Percentiles rank a stretch among this genome's conserved stretches.
Evolutionary conservation across 2,329 filamentous ascomycete genomes (phyloP).

Genomic region (Bimuria novae-zelandiae): DNA sequence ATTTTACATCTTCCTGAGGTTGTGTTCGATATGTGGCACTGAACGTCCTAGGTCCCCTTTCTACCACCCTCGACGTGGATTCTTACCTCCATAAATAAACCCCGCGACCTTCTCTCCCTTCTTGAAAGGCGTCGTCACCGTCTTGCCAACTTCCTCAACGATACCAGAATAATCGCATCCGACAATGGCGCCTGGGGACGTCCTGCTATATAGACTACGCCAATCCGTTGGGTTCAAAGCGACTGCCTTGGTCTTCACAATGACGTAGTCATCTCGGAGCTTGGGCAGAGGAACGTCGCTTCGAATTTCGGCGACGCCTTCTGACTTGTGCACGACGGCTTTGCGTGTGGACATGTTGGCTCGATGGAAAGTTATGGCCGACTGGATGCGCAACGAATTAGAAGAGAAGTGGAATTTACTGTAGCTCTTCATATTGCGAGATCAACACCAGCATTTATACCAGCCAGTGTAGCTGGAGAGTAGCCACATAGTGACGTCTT

Average conservation of each 20-base stretch:
- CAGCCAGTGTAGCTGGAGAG: too few species aligned
- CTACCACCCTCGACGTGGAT: neutral
- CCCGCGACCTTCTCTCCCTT: neutral
- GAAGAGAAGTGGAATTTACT: too few species aligned
- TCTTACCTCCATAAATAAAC: neutral
- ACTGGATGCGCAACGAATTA: neutral
- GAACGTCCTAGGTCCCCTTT: too few species aligned
- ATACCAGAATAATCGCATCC: neutral
- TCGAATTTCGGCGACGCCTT: conserved; percentile 27
- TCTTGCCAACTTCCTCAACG: neutral
- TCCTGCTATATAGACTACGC: neutral
- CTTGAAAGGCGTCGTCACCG: neutral
- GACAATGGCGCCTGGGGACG: neutral
- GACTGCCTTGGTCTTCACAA: conserved; percentile 22
- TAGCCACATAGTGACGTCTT: too few species aligned
- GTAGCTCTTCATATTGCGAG: neutral
- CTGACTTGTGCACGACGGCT: conserved; percentile 36
- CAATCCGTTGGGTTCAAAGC: neutral
- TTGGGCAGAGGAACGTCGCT: conserved; percentile 37
- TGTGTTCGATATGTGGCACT: too few species aligned
- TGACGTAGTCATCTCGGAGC: conserved; percentile 49
- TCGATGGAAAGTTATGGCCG: neutral
- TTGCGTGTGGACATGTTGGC: conserved; percentile 37
- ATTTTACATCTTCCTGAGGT: too few species aligned
- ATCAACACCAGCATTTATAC: neutral